A percentile compares a stretch with the other conserved stretches of the same genome.
phyloP scores from a whole-genome alignment of 345 rosid genomes.

The Cardamine occulta region DNA sequence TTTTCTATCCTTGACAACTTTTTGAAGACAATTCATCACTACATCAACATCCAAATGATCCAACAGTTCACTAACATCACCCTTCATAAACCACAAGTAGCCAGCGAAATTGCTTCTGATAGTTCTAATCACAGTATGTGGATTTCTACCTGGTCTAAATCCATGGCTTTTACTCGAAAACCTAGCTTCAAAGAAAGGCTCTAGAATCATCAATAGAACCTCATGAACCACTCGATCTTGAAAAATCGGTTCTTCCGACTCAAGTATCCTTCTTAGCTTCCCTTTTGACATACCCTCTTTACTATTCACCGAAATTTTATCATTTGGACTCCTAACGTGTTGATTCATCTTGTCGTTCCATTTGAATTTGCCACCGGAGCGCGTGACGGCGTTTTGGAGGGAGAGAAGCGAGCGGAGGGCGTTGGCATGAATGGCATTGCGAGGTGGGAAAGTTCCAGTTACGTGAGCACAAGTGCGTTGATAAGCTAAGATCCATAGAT shows the following conservation, averaged over 20 bases:
- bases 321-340: constrained; percentile 70
- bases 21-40: constrained; percentile 61
- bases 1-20: constrained; percentile 72
- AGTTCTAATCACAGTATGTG: constrained; percentile 88
- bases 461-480: constrained; percentile 80
- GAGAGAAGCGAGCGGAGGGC: constrained; percentile 75
- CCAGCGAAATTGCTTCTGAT: constrained; percentile 90
- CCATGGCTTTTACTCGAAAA: constrained; percentile 75
- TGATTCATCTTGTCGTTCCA: constrained; percentile 80
- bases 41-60: constrained; percentile 53
- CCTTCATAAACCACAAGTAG: constrained; percentile 87
- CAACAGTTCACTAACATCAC: constrained; percentile 72
- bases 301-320: constrained; percentile 42
- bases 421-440: constrained; percentile 66
- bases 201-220: constrained; percentile 79
- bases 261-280: constrained; percentile 54
- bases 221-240: constrained; percentile 94
- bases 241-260: constrained; percentile 67
- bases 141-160: constrained; percentile 89
- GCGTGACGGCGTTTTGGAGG: constrained; percentile 66
- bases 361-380: constrained; percentile 53
- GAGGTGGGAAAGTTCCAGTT: constrained; percentile 91
- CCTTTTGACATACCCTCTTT: constrained; percentile 56
- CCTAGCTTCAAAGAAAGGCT: constrained; percentile 80
- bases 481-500: constrained; percentile 91